Evolutionary conservation across 192 early-diverging fungal species (phyloP), one percentile per base, ranked within the genome.

Genomic region (Backusella tarrabulga): DNA sequence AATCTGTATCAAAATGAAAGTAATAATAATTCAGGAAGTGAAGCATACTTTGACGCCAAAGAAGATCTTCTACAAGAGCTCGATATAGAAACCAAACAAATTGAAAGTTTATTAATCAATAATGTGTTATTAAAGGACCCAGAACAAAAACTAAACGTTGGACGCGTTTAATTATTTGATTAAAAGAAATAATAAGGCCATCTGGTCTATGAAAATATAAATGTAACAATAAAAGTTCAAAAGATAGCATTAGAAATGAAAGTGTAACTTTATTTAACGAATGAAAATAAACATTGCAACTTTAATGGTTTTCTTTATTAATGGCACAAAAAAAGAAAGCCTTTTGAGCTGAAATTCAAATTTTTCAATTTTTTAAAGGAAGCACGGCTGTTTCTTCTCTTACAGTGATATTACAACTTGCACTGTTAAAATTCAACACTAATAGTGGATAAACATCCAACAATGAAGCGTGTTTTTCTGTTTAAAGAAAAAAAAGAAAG

Each of bases 401-500:
- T 50, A 17, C 17, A 50, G 46, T 50, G 19, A 21, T 50, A 50
- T 4, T 50, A n/a, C 46, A 50, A 50, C 46, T 50, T 50, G 19
- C 19, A 50, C 46, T 50, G 17, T 50, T n/a, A 50, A 50, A n/a
- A 40, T 3, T 6, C 46, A 50, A 50, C 19, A 50, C 15, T 2
- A 50, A 50, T 50, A 50, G 46, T 19, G 19, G 46, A 50, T 19
- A 50, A 21, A 50, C 19, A n/a, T 7, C 15, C 19, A 60, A 60
- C 2, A 26, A 63, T 63, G 67, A 68, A 68, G 19, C 67, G 67
- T 38, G 32, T 68, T 34, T 68, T 46, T 76, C 75, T 71, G 78
- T 73, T 76, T 77, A 76, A 83, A 42, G 40, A 60, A 41, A 67
- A 80, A 72, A 36, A 79, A 36, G 68, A 36, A n/a, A 26, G 12